Conservation (phyloP, 2,329 filamentous ascomycete species). For the Aspergillus luchuensis region DNA sequence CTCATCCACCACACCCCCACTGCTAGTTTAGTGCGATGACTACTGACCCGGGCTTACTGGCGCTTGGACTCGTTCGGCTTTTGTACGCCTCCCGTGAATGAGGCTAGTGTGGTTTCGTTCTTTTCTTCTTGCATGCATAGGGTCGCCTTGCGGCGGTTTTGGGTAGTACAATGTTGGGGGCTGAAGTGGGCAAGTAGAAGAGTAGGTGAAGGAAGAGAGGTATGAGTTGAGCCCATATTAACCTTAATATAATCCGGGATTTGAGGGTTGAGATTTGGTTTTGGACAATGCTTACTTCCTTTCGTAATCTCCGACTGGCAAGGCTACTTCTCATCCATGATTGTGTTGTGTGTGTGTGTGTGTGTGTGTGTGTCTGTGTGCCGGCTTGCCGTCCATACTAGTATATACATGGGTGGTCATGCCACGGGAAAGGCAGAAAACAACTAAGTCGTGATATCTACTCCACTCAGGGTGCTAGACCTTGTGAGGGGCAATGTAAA, state of each 20-base stretch:
- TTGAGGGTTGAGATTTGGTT: background rate
- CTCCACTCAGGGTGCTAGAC: slow-evolving; percentile 1
- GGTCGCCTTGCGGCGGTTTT: background rate
- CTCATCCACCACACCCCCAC: background rate
- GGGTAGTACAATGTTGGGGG: background rate
- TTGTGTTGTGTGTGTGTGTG: too few relatives aligned
- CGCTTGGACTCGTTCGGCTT: background rate
- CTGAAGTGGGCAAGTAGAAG: background rate
- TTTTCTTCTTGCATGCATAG: background rate
- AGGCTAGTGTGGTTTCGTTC: background rate
- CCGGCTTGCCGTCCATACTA: background rate
- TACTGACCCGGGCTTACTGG: background rate
- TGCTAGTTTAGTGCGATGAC: background rate
- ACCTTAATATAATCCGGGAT: background rate
- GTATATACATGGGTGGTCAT: background rate
- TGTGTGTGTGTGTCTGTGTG: too few relatives aligned
- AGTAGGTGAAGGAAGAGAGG: background rate
- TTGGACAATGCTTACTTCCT: background rate
- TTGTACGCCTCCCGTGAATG: background rate
- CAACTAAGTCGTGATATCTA: background rate
- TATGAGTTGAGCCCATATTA: background rate
- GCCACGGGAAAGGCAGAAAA: background rate
- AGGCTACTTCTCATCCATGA: background rate
- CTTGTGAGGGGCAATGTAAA: too few relatives aligned
- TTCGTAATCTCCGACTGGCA: background rate